Conservation (phyloP, 805 yeast species). For the Lachancea mirantina region DNA sequence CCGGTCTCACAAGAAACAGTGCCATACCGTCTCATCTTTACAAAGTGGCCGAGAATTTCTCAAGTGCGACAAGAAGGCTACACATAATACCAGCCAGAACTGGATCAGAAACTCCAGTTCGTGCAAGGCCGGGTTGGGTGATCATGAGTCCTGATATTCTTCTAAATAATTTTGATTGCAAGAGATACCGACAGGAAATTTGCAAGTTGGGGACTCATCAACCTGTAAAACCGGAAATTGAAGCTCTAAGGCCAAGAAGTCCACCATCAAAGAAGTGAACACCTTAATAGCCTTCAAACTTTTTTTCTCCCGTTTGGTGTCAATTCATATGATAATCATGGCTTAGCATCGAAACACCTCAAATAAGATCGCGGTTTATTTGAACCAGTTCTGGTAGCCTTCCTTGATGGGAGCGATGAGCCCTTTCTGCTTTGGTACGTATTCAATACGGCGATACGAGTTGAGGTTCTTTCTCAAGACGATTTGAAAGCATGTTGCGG, state of each 20-base stretch:
- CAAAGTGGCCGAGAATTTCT: slow-evolving; percentile 80
- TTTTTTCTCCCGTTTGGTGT: no score
- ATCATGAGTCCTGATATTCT: slow-evolving; percentile 78
- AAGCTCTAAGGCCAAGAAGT: slow-evolving; percentile 74
- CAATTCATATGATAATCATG: no score
- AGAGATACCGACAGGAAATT: slow-evolving; percentile 39
- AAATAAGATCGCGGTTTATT: no score
- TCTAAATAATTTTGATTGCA: slow-evolving; percentile 58
- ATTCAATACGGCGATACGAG: slow-evolving; percentile 74
- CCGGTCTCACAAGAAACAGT: slow-evolving; percentile 32
- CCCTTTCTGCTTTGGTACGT: slow-evolving; percentile 73
- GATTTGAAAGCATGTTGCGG: slow-evolving; percentile 88
- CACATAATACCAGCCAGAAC: slow-evolving; percentile 76
- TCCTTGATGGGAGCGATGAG: slow-evolving; percentile 50
- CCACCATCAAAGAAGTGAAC: slow-evolving; percentile 39
- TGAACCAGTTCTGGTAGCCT: slow-evolving; percentile 50
- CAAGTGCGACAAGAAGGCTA: slow-evolving; percentile 70
- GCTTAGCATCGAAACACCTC: no score
- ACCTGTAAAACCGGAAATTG: slow-evolving; percentile 68
- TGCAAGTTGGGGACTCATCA: slow-evolving; percentile 44
- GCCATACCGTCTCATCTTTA: slow-evolving; percentile 73
- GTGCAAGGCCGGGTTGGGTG: slow-evolving; percentile 83
- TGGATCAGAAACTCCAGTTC: slow-evolving; percentile 57
- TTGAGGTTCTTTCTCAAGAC: slow-evolving; percentile 85
- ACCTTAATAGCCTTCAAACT: no score